These are phyloP conservation scores for Cryptococcus sp. DNA, from an alignment of 1,284 basidiomycete species.

Conservation along the genomic window DNA sequence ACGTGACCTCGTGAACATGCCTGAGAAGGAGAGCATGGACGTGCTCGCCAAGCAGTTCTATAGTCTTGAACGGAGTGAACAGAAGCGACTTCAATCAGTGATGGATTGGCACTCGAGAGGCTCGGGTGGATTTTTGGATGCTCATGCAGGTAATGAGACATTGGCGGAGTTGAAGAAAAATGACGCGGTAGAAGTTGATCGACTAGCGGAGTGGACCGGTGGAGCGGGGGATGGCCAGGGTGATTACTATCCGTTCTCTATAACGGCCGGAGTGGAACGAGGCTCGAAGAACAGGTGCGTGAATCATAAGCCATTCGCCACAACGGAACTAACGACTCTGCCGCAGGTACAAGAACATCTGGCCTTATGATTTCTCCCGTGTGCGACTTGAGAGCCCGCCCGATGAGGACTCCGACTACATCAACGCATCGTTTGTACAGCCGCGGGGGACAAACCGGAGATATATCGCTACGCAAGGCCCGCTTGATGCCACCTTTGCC, in stretches of 20 bases:
- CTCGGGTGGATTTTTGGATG: slow-evolving; percentile 23
- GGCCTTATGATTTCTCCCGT: slow-evolving; percentile 82
- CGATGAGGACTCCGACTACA: slow-evolving; percentile 75
- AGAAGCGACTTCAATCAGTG: slow-evolving; percentile 80
- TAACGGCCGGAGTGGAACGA: slow-evolving; percentile 93
- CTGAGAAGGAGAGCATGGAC: slow-evolving; percentile 59
- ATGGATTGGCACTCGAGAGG: slow-evolving; percentile 81
- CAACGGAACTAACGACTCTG: slow-evolving; percentile 2
- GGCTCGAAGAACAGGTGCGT: slow-evolving; percentile 86
- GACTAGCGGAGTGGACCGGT: slow-evolving; percentile 17
- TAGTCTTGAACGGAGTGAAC: slow-evolving; percentile 90
- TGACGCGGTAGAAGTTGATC: slow-evolving; percentile 29
- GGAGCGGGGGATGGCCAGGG: slow-evolving; percentile 48
- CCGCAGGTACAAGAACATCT: slow-evolving; percentile 73
- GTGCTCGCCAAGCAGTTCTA: slow-evolving; percentile 68
- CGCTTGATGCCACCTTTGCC: slow-evolving; percentile 80
- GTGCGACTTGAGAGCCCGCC: slow-evolving; percentile 64
- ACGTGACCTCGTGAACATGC: slow-evolving; percentile 65
- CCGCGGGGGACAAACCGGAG: slow-evolving; percentile 73
- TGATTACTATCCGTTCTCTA: slow-evolving; percentile 78
- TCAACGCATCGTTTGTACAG: slow-evolving; percentile 89
- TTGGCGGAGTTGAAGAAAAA: slow-evolving; percentile 19
- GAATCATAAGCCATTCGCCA: not conserved
- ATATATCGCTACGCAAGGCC: slow-evolving; percentile 97
- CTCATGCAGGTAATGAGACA: slow-evolving; percentile 17